A percentile compares a stretch with the other conserved stretches of the same genome.
Conservation (phyloP, 805 yeast species). For the Ogataea dorogensis region DNA sequence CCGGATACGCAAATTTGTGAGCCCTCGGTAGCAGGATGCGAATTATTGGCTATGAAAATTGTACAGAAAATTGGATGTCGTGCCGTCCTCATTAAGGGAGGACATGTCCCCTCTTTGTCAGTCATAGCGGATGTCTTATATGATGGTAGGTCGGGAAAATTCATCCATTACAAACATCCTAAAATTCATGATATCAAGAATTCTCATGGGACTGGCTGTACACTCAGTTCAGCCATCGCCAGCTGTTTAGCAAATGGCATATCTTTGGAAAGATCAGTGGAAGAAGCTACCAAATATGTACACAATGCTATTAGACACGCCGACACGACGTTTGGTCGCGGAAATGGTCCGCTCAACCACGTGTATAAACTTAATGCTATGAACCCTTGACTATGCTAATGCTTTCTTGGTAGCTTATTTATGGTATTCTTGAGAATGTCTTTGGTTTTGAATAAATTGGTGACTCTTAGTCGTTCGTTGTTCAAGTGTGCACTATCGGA, state of each 20-base stretch:
- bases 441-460: conserved; percentile 74
- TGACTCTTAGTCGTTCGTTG: conserved; percentile 78
- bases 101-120: conserved; percentile 56
- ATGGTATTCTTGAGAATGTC: conserved; percentile 57
- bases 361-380: conserved; percentile 18
- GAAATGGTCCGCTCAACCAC: conserved; percentile 77
- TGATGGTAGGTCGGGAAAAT: conserved; percentile 36
- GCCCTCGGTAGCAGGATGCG: conserved; percentile 22
- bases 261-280: conserved; percentile 47
- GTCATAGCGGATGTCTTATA: conserved; percentile 53
- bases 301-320: conserved; percentile 57
- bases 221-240: conserved; percentile 75
- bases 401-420: conserved; percentile 36
- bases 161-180: conserved; percentile 47
- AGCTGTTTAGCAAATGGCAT: conserved; percentile 63
- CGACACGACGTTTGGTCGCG: conserved; percentile 42
- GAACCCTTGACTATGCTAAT: conserved; percentile 5
- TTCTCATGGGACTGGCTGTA: conserved; percentile 89
- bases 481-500: conserved; percentile 92
- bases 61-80: conserved; percentile 28
- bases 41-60: conserved; percentile 37
- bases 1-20: conserved; percentile 24
- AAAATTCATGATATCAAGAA: conserved; percentile 43
- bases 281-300: conserved; percentile 59
- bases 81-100: conserved; percentile 71